These are phyloP conservation scores for Naganishia kalamii DNA, from an alignment of 768 basidiomycete genomes.

Conservation along the genomic window DNA sequence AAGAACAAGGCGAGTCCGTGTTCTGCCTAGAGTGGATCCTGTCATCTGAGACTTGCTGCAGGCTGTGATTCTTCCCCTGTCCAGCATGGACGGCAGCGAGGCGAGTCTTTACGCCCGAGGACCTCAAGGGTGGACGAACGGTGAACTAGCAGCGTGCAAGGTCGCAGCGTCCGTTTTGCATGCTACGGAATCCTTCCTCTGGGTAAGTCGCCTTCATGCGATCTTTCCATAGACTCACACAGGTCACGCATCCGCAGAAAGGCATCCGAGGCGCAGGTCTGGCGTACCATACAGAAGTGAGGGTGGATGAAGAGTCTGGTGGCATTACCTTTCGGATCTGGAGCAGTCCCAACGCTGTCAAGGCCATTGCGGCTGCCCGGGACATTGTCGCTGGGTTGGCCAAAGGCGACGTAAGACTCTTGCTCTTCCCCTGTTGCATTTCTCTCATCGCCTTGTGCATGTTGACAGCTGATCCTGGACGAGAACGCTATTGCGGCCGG, in stretches of 20 bases:
- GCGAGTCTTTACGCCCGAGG: conserved; percentile 69
- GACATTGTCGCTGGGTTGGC: conserved; percentile 73
- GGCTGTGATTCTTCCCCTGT: conserved; percentile 79
- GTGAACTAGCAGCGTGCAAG: conserved; percentile 74
- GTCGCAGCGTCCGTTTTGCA: conserved; percentile 79
- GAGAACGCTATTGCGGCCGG: conserved; percentile 77
- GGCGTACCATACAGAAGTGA: conserved; percentile 77
- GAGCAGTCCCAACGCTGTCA: conserved; percentile 49
- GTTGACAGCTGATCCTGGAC: conserved; percentile 62
- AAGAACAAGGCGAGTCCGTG: conserved; percentile 52
- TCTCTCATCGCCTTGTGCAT: not conserved
- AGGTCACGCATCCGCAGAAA: conserved; percentile 13
- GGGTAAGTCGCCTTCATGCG: conserved; percentile 53
- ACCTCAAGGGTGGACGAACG: conserved; percentile 69
- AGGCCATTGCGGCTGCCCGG: conserved; percentile 72
- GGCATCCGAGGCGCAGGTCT: conserved; percentile 82
- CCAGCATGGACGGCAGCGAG: conserved; percentile 89
- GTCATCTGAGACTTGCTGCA: not conserved
- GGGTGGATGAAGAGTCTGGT: conserved; percentile 64
- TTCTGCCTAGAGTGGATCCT: not conserved
- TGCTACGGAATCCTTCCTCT: conserved; percentile 87
- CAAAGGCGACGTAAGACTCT: conserved; percentile 52
- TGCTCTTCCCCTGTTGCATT: not conserved
- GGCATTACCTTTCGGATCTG: not conserved
- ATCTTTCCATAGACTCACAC: not conserved